Evolutionary conservation across 352 stramenopile genomes (phyloP).

Genomic region (Globisporangium echinulatum): DNA sequence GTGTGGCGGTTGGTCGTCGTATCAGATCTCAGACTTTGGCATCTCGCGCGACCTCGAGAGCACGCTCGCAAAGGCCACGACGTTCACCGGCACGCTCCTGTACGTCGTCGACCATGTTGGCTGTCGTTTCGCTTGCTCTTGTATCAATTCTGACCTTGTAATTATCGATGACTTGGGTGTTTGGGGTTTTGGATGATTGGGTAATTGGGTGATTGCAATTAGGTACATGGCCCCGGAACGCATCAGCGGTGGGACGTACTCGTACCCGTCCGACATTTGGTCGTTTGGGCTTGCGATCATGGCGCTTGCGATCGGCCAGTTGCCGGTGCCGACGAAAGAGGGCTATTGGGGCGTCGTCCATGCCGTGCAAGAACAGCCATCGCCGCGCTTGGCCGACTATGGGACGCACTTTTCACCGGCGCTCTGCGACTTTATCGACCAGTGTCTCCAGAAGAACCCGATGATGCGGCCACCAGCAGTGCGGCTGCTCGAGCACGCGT

Average conservation of each 20-base stretch:
- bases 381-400: constrained; percentile 55
- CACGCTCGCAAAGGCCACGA: constrained; percentile 81
- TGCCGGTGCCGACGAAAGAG: constrained; percentile 76
- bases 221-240: constrained; percentile 92
- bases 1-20: background rate
- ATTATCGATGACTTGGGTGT: background rate
- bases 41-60: constrained; percentile 79
- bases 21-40: constrained; percentile 78
- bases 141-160: too few species aligned
- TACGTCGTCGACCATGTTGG: constrained; percentile 24
- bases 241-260: constrained; percentile 89
- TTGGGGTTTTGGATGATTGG: background rate
- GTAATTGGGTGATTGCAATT: background rate
- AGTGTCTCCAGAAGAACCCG: constrained; percentile 78
- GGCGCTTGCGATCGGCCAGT: constrained; percentile 80
- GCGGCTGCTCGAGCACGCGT: constrained; percentile 56
- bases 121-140: background rate
- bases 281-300: constrained; percentile 79
- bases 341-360: constrained; percentile 90
- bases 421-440: constrained; percentile 71
- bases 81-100: constrained; percentile 88
- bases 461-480: constrained; percentile 45
- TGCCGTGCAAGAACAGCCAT: constrained; percentile 72
- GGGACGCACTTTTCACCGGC: constrained; percentile 55
- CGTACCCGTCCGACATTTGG: constrained; percentile 82